These are phyloP conservation scores for Leishmania major DNA, from an alignment of 208 protist species.

Conservation along the genomic window DNA sequence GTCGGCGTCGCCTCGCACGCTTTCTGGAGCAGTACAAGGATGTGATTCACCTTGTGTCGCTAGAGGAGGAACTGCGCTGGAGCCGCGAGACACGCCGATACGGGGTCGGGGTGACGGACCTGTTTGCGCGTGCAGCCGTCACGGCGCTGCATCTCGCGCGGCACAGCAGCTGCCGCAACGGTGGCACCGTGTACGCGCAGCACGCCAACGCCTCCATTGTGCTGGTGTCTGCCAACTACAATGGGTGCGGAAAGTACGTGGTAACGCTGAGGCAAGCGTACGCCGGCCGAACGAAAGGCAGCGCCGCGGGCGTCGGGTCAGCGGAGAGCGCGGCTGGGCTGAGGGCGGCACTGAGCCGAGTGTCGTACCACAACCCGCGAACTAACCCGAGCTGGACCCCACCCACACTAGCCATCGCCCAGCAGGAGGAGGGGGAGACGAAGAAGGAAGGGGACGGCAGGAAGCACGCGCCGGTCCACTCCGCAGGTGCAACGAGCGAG, in stretches of 20 bases:
- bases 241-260: constrained; percentile 63
- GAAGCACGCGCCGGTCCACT: not conserved
- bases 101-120: constrained; percentile 61
- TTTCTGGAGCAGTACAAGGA: constrained; percentile 71
- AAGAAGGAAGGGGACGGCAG: not conserved
- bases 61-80: constrained; percentile 75
- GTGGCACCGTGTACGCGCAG: constrained; percentile 31
- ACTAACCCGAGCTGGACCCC: constrained; percentile 75
- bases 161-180: constrained; percentile 20
- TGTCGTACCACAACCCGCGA: constrained; percentile 84
- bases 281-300: not conserved
- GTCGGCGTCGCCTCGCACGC: constrained; percentile 42
- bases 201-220: constrained; percentile 30
- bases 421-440: not conserved
- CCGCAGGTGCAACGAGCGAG: not conserved
- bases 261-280: constrained; percentile 56
- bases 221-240: constrained; percentile 61
- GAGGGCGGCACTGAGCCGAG: constrained; percentile 45
- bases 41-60: constrained; percentile 77
- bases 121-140: constrained; percentile 56
- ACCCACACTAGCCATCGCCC: constrained; percentile 51
- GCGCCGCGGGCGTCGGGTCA: not conserved
- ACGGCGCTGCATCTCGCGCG: constrained; percentile 75
- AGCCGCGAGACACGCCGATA: constrained; percentile 77
- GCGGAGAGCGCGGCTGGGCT: constrained; percentile 23